Percentiles rank a stretch among this genome's conserved stretches.
phyloP scores from a whole-genome alignment of 495 filamentous ascomycete species.

The Entonaema liquescens region DNA sequence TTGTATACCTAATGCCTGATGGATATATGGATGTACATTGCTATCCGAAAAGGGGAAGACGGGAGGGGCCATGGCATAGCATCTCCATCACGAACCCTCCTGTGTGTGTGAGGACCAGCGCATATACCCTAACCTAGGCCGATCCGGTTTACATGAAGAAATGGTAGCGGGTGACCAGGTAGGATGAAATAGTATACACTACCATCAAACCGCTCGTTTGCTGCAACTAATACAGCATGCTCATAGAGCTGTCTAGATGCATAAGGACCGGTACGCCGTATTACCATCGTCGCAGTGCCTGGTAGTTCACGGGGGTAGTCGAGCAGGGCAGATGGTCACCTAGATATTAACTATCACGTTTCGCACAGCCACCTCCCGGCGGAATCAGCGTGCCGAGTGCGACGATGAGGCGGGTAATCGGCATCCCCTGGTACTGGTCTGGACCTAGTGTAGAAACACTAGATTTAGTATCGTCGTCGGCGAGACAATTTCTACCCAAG shows the following conservation, averaged over 20 bases:
- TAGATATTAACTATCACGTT: conserved; percentile 18
- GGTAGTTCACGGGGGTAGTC: conserved; percentile 6
- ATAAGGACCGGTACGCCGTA: conserved; percentile 7
- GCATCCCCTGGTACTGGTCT: conserved; percentile 14
- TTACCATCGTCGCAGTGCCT: not conserved
- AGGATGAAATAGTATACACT: not conserved
- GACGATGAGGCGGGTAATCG: conserved; percentile 32
- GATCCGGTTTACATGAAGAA: not conserved
- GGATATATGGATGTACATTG: not conserved
- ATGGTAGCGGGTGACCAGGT: not conserved
- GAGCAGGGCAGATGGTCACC: not conserved
- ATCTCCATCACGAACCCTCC: not conserved
- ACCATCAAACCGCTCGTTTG: not conserved
- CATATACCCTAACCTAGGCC: not conserved
- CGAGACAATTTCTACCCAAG: not conserved
- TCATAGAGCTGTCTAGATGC: conserved; percentile 13
- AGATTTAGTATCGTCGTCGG: not conserved
- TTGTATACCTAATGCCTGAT: not conserved
- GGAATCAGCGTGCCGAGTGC: conserved; percentile 30
- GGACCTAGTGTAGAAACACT: not conserved
- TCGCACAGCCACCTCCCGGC: conserved; percentile 19
- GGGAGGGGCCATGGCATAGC: not conserved
- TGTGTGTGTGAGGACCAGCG: conserved; percentile 8
- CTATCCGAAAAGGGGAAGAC: not conserved
- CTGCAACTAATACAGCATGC: conserved; percentile 6